Evolutionary conservation across 129 eudicot genomes (phyloP).

Genomic region (Escallonia rubra): DNA sequence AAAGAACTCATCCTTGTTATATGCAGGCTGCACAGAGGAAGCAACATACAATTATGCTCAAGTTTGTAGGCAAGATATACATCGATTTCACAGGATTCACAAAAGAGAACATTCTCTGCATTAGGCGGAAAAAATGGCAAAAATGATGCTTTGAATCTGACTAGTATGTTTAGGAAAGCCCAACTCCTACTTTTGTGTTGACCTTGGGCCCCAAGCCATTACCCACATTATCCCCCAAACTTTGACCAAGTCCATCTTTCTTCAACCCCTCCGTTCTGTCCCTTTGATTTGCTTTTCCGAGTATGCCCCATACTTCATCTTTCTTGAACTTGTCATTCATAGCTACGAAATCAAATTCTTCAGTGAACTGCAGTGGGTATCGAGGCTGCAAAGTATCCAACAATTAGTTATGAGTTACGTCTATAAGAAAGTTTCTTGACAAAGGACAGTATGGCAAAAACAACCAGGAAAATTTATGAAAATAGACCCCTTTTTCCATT

Average conservation of each 20-base stretch:
- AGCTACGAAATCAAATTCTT: slow-evolving; percentile 37
- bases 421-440: neutral
- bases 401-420: neutral
- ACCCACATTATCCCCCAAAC: neutral
- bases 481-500: too few species aligned
- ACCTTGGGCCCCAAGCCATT: slow-evolving; percentile 2
- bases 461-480: neutral
- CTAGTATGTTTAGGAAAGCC: too few species aligned
- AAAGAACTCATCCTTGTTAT: slow-evolving; percentile 23
- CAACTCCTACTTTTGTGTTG: slow-evolving; percentile 16
- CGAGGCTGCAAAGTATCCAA: slow-evolving; percentile 4
- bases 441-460: slow-evolving; percentile 7
- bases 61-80: neutral
- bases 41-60: neutral
- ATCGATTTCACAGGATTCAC: neutral
- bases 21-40: slow-evolving; percentile 16
- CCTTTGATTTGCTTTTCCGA: slow-evolving; percentile 27
- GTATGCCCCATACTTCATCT: slow-evolving; percentile 35
- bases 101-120: too few species aligned
- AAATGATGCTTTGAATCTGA: too few species aligned
- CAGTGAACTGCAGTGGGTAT: slow-evolving; percentile 7
- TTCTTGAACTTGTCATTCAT: slow-evolving; percentile 40
- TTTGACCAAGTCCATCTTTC: neutral
- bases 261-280: neutral
- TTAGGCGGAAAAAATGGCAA: too few species aligned